Evolutionary conservation across 768 basidiomycete genomes (phyloP), one percentile per base, ranked within the genome.

Genomic region (Amanita phalloides): DNA sequence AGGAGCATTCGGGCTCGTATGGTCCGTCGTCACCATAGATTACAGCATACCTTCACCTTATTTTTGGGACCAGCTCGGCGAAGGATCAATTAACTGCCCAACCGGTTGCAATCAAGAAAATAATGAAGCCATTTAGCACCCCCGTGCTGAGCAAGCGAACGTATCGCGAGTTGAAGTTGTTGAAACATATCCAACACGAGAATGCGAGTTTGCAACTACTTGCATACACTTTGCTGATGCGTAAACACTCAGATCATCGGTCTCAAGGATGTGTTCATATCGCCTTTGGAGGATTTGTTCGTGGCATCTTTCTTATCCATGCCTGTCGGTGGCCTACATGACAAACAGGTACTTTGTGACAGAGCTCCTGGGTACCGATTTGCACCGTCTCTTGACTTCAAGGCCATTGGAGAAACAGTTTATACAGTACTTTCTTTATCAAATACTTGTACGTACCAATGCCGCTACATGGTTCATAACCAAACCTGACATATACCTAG

Each of bases 121-220:
- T 98, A 75, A 98, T 98, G 95, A 99, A 99, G 68, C 96, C 96
- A 6, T 99, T 99, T 73, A 90, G 87, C 65, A 97, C 96, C 5
- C 94, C 96, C 17, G 96, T 99, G n/a, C 76, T 99, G 60, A 86
- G 85, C 68, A 98, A 98, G 71, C 78, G 96, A 57, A 99, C 96
- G 1, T 98, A 98, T 68, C 81, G 96, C 55, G 96, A 99, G 71
- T 78, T 99, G 61, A 99, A 99, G 70, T 78, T 99, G 38, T 77
- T 99, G 64, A 98, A 98, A 71, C 95, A 99, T 68, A 90, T 99
- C 60, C 89, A 95, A 62, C 95, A 97, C 67, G 95, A 97, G 72
- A 99, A 98, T 70, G 92, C 90, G 50, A 56, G 86, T 69, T 13
- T 26, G 5, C 13, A 7, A 33, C 21, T 20, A 14, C 47, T 35